Base-by-base conservation (phyloP, 805 yeast genomes). In the Lipomyces lipofer region DNA sequence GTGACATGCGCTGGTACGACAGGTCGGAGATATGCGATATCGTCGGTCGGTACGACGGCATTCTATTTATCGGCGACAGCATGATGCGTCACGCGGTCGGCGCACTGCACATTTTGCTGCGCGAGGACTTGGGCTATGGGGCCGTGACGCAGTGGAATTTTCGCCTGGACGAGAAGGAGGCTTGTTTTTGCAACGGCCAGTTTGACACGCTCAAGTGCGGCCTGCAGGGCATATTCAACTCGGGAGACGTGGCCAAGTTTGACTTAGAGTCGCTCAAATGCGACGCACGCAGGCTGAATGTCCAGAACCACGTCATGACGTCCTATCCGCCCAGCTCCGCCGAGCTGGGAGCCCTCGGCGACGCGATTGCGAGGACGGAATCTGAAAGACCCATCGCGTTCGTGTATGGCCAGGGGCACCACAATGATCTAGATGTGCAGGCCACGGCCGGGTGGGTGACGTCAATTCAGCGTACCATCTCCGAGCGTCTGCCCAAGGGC, bases 71-170 rank as follows among this genome's bases (percentile, higher is more conserved):
- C 27, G 62, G 62, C 35, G 62, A 58, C 49, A 40, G 52, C 17
- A 58, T 58, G 62, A 55, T 54, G 59, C 56, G 62, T n/a, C 62
- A 58, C 42, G 50, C 50, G n/a, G 62, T 58, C 36, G 62, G 62
- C 24, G 62, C 62, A 8, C 33, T 58, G 30, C 62, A 58, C 36
- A 46, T 58, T 10, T 43, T 55, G 13, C 30, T 58, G 40, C 60
- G 62, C 36, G 58, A 58, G 46, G 62, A 58, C 50, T 53, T 58
- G 15, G 62, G 58, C 29, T 58, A 15, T 28, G 62, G 62, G 29
- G 62, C 51, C 25, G 62, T 58, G 43, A 58, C 62, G 36, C 54
- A 56, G 39, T 58, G 62, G 62, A 58, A 58, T 30, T 58, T 58
- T 44, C 52, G 62, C 13, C 44, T 25, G 10, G 62, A 58, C 39